Evolutionary conservation across 164 flowering plant genomes (phyloP).

Genomic region (Aristolochia fimbriata): DNA sequence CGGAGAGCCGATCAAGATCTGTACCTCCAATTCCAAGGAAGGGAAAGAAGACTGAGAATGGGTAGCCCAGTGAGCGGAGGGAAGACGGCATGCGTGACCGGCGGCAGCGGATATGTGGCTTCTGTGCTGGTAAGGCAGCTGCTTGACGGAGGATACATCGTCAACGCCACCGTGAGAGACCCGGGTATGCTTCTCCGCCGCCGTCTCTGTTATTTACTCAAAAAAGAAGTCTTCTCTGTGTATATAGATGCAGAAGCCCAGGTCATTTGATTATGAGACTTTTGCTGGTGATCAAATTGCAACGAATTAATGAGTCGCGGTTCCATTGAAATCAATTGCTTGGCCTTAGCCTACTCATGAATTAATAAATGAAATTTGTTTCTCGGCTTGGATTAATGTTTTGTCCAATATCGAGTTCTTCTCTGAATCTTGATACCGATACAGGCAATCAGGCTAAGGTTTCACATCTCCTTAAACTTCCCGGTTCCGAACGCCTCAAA

Average conservation of each 20-base stretch:
- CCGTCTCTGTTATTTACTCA: not conserved
- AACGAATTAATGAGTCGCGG: too few relatives aligned
- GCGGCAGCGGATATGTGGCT: constrained; percentile 7
- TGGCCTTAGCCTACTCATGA: too few relatives aligned
- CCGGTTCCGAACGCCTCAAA: constrained; percentile 18
- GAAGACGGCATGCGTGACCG: constrained; percentile 9
- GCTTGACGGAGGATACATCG: constrained; percentile 5
- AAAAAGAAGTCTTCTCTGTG: too few relatives aligned
- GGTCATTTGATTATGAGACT: too few relatives aligned
- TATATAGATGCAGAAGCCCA: too few relatives aligned
- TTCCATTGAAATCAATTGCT: too few relatives aligned
- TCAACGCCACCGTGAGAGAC: constrained; percentile 13
- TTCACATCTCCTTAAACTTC: constrained; percentile 6
- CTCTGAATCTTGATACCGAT: too few relatives aligned
- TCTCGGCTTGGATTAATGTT: too few relatives aligned
- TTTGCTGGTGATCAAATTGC: too few relatives aligned
- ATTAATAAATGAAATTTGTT: too few relatives aligned
- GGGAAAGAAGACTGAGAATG: not conserved
- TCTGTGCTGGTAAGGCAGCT: constrained; percentile 6
- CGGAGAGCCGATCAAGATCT: too few relatives aligned
- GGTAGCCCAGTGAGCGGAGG: not conserved
- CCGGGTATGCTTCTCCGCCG: constrained; percentile 3
- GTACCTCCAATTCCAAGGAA: not conserved
- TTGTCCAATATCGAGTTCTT: too few relatives aligned
- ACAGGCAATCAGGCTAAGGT: constrained; percentile 11